Percentiles rank a stretch among this genome's conserved stretches.
Evolutionary conservation across 129 eudicot genomes (phyloP).

Genomic region (Apium graveolens): DNA sequence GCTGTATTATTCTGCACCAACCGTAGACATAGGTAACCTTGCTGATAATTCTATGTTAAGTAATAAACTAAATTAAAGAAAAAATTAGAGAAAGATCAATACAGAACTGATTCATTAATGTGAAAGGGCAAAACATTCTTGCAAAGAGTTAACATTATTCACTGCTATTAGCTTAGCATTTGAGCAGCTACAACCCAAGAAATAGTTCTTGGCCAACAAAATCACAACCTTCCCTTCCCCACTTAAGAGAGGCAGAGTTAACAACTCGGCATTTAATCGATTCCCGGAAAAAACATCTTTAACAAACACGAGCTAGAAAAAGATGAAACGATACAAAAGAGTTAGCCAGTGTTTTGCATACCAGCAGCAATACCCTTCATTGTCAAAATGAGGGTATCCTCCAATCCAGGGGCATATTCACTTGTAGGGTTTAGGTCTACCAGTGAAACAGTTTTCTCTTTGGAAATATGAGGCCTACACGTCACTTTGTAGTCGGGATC

Average conservation of each 20-base stretch:
- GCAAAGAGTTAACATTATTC: not conserved
- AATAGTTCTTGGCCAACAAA: not conserved
- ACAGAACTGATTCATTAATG: not conserved
- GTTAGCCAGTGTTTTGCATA: slow-evolving; percentile 93
- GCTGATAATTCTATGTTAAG: not conserved
- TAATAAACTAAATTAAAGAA: not conserved
- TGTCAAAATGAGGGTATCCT: slow-evolving; percentile 94
- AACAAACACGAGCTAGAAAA: not conserved
- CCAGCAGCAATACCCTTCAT: slow-evolving; percentile 99
- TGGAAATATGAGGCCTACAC: slow-evolving; percentile 76
- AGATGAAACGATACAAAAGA: slow-evolving; percentile 5
- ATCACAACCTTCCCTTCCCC: not conserved
- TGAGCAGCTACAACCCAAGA: not conserved
- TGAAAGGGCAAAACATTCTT: not conserved
- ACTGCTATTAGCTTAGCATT: not conserved
- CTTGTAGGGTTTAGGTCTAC: slow-evolving; percentile 80
- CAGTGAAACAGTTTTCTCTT: slow-evolving; percentile 71
- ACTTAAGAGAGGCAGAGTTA: not conserved
- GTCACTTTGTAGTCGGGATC: slow-evolving; percentile 72
- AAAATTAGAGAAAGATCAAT: too few relatives aligned
- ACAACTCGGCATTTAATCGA: not conserved
- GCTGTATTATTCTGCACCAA: too few relatives aligned
- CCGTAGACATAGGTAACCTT: too few relatives aligned
- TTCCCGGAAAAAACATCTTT: not conserved
- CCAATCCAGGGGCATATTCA: slow-evolving; percentile 96